Evolutionary conservation across 73 alveolate genomes (phyloP).

Genomic region (Effrenium voratum): DNA sequence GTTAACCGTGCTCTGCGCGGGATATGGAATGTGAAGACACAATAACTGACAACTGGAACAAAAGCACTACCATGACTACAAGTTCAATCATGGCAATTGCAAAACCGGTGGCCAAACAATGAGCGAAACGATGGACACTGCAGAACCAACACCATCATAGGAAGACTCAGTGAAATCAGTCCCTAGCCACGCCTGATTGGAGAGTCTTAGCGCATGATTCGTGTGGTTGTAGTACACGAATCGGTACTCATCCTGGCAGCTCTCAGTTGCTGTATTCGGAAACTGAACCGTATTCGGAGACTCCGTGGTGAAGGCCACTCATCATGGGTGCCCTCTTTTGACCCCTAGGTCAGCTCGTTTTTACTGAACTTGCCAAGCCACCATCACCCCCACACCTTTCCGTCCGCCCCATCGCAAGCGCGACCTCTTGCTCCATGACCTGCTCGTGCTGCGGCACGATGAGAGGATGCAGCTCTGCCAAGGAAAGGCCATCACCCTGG

Average conservation of each 20-base stretch:
- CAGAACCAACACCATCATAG: too few species aligned
- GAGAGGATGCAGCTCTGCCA: constrained; percentile 80
- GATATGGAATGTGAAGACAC: too few species aligned
- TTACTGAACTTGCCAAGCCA: neutral
- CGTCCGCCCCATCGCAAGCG: neutral
- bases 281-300: neutral
- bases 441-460: constrained; percentile 72
- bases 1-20: too few species aligned
- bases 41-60: too few species aligned
- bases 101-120: too few species aligned
- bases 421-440: constrained; percentile 92
- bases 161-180: too few species aligned
- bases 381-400: neutral
- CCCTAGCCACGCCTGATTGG: constrained; percentile 37
- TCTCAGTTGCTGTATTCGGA: neutral
- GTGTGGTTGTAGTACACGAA: constrained; percentile 92
- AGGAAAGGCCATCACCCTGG: constrained; percentile 78
- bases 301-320: neutral
- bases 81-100: too few species aligned
- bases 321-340: neutral
- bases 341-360: neutral
- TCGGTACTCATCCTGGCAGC: constrained; percentile 74
- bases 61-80: too few species aligned
- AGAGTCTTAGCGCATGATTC: constrained; percentile 76
- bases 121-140: too few species aligned